Conservation (phyloP, 441 rosid genomes). For the Eugenia klotzschiana region DNA sequence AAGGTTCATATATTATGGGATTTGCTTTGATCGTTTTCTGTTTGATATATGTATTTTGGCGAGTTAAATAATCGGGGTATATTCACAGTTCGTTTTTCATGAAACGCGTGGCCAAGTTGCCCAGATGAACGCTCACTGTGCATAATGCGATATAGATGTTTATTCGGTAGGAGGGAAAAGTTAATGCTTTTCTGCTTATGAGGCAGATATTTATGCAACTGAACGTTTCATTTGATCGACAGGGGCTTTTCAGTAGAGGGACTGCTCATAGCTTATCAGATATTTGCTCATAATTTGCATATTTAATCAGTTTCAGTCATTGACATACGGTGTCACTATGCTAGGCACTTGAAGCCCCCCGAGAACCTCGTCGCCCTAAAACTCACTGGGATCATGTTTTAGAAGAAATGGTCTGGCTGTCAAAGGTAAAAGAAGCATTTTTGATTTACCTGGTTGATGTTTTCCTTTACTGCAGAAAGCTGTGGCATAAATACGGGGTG, state of each 20-base stretch:
- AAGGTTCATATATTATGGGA: constrained; percentile 30
- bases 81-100: not conserved
- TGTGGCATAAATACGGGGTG: not conserved
- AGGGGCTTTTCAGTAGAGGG: not conserved
- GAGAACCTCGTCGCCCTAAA: constrained; percentile 91
- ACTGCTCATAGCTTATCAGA: not conserved
- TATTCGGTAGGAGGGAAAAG: not conserved
- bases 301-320: not conserved
- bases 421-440: constrained; percentile 47
- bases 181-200: not conserved
- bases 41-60: not conserved
- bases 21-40: not conserved
- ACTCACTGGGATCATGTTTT: constrained; percentile 98
- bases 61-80: not conserved
- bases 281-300: not conserved
- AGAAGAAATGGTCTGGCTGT: constrained; percentile 96
- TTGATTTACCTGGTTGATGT: not conserved
- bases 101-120: not conserved
- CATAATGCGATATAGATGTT: not conserved
- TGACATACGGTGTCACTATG: not conserved
- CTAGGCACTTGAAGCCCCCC: constrained; percentile 92
- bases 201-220: not conserved
- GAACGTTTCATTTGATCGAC: not conserved
- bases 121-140: not conserved
- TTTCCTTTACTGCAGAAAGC: not conserved